Percentiles rank a stretch among this genome's conserved stretches.
phyloP scores from a whole-genome alignment of 2,329 filamentous ascomycete species.

The Aspergillus viridinutans region DNA sequence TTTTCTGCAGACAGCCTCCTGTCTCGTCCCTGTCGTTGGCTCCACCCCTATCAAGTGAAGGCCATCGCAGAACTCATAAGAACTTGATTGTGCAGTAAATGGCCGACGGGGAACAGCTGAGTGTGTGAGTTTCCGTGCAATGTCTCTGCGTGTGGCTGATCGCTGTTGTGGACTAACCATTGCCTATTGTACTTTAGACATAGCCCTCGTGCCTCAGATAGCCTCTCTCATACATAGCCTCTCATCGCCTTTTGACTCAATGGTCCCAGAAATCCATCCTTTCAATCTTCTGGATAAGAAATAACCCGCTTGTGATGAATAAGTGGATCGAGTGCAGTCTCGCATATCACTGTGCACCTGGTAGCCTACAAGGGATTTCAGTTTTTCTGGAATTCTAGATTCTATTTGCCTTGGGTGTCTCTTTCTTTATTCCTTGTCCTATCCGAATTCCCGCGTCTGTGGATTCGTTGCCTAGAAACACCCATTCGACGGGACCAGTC shows the following conservation, averaged over 20 bases:
- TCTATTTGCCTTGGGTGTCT: background rate
- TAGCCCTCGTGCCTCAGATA: slow-evolving; percentile 6
- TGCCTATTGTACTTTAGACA: slow-evolving; percentile 8
- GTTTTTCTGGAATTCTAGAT: background rate
- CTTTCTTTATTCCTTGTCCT: background rate
- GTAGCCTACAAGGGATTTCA: background rate
- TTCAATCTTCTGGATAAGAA: background rate
- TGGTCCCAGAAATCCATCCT: slow-evolving; percentile 2
- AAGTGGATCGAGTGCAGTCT: background rate
- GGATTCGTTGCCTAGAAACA: background rate
- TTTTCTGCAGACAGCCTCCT: slow-evolving; percentile 21
- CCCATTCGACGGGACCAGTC: background rate
- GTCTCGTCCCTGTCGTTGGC: slow-evolving; percentile 19
- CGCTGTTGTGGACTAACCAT: slow-evolving; percentile 7
- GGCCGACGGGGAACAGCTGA: slow-evolving; percentile 19
- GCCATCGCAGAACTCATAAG: slow-evolving; percentile 9
- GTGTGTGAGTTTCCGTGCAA: slow-evolving; percentile 24
- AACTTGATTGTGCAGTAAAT: slow-evolving; percentile 15
- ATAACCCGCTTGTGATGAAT: background rate
- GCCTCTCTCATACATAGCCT: slow-evolving; percentile 1
- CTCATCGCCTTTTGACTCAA: slow-evolving; percentile 14
- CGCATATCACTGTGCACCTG: background rate
- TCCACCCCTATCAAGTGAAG: slow-evolving; percentile 14
- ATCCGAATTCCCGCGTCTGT: background rate
- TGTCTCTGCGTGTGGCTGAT: slow-evolving; percentile 4